Conservation (phyloP, 2,329 filamentous ascomycete species). For the Lecanicillium sp. region DNA sequence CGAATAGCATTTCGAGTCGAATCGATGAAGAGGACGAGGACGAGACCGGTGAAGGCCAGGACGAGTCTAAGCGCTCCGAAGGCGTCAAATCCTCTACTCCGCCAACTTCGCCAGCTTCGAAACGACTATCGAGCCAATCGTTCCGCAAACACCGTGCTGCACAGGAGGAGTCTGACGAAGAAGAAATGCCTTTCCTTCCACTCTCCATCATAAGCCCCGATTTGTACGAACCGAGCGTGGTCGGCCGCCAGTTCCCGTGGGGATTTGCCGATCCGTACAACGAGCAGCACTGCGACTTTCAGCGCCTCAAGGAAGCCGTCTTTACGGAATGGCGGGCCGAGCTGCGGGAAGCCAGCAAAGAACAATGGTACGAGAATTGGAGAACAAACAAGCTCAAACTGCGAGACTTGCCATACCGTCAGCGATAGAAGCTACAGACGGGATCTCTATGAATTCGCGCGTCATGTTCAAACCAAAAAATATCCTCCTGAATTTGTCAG, state of each 20-base stretch:
- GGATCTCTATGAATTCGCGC: slow-evolving; percentile 8
- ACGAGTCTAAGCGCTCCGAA: too few relatives aligned
- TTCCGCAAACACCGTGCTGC: slow-evolving; percentile 34
- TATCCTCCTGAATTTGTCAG: too few relatives aligned
- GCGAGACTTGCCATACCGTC: slow-evolving; percentile 32
- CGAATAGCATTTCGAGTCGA: slow-evolving; percentile 46
- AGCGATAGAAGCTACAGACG: slow-evolving; percentile 18
- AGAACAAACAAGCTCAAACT: slow-evolving; percentile 62
- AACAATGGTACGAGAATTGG: slow-evolving; percentile 95
- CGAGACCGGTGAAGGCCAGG: slow-evolving; percentile 13
- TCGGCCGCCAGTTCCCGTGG: slow-evolving; percentile 91
- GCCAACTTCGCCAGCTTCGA: slow-evolving; percentile 29
- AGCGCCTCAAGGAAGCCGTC: slow-evolving; percentile 80
- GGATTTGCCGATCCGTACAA: slow-evolving; percentile 94
- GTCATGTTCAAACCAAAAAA: slow-evolving; percentile 4
- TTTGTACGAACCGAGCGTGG: slow-evolving; percentile 68
- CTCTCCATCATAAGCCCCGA: slow-evolving; percentile 93
- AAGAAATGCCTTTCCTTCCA: slow-evolving; percentile 64
- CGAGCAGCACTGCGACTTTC: slow-evolving; percentile 86
- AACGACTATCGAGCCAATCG: slow-evolving; percentile 38
- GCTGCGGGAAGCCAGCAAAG: slow-evolving; percentile 79
- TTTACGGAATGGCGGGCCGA: slow-evolving; percentile 92
- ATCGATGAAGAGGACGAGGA: slow-evolving; percentile 51
- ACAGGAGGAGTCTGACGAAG: slow-evolving; percentile 37
- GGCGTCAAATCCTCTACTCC: slow-evolving; percentile 18